phyloP scores from a whole-genome alignment of 1,284 basidiomycete species.

The Naganishia cerealis region DNA sequence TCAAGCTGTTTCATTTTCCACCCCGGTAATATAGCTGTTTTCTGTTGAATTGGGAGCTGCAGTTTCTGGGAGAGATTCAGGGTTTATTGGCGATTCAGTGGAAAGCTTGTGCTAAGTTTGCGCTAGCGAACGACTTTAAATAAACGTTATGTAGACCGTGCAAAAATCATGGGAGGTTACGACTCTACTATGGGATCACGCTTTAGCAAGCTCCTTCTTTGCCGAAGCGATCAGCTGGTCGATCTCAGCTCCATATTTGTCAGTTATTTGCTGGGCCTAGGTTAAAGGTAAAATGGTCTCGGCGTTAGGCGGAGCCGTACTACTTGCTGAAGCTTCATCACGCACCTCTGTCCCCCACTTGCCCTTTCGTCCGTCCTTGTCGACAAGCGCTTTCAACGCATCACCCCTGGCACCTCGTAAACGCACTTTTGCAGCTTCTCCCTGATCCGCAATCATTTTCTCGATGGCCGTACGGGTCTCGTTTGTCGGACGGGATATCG shows the following conservation, averaged over 20 bases:
- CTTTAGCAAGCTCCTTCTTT: conserved; percentile 54
- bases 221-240: conserved; percentile 45
- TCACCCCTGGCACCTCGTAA: conserved; percentile 48
- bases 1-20: neutral
- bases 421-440: conserved; percentile 51
- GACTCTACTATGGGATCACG: conserved; percentile 29
- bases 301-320: neutral
- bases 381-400: conserved; percentile 48
- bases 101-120: too few relatives aligned
- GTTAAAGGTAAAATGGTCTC: neutral
- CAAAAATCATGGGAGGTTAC: neutral
- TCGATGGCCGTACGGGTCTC: conserved; percentile 47
- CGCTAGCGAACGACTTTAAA: neutral
- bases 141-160: neutral
- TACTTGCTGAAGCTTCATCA: neutral
- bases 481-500: conserved; percentile 47
- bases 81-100: neutral
- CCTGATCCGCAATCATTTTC: conserved; percentile 41
- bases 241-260: conserved; percentile 44
- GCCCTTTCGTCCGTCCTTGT: conserved; percentile 43
- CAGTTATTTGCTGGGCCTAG: conserved; percentile 45
- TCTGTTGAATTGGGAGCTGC: too few relatives aligned
- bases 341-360: conserved; percentile 30
- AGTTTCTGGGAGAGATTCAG: neutral
- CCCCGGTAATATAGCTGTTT: too few relatives aligned